Conservation (phyloP, 2,329 filamentous ascomycete genomes). For the Calonectria hongkongensis region DNA sequence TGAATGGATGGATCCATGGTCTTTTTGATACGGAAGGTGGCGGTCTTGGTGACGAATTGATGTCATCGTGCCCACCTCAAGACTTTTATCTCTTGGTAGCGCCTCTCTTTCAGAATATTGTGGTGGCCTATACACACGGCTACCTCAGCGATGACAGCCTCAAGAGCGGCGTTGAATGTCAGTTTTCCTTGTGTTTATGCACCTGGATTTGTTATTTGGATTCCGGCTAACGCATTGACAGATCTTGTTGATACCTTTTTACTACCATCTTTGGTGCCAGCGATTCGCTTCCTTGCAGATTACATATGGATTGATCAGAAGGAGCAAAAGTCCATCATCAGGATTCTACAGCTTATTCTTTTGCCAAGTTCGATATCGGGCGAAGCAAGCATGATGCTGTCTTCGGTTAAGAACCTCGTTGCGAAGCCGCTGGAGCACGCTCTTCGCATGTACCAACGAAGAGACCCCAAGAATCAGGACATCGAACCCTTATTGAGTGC, state of each 20-base stretch:
- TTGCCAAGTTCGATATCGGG: constrained; percentile 81
- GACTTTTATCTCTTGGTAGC: constrained; percentile 88
- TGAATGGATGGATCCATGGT: constrained; percentile 85
- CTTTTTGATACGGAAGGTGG: constrained; percentile 85
- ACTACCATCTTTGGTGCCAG: constrained; percentile 85
- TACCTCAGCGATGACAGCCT: constrained; percentile 81
- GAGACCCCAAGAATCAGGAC: constrained; percentile 80
- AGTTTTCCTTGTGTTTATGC: constrained; percentile 55
- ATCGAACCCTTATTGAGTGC: constrained; percentile 81
- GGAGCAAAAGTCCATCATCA: constrained; percentile 81
- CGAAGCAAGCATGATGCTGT: constrained; percentile 82
- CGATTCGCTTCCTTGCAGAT: constrained; percentile 81
- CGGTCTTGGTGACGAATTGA: constrained; percentile 85
- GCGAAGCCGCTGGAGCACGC: constrained; percentile 81
- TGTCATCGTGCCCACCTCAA: constrained; percentile 87
- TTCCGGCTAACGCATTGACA: constrained; percentile 56
- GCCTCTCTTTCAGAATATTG: constrained; percentile 84
- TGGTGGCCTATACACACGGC: constrained; percentile 80
- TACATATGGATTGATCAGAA: constrained; percentile 81
- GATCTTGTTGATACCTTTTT: constrained; percentile 87
- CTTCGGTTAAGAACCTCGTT: constrained; percentile 82
- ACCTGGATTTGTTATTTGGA: too few species aligned
- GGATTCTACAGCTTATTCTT: constrained; percentile 84
- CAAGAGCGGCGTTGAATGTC: constrained; percentile 85
- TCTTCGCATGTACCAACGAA: constrained; percentile 79